Evolutionary conservation across 1,284 basidiomycete species (phyloP), one percentile per base, ranked within the genome.

Genomic region (Apiotrichum sp.): DNA sequence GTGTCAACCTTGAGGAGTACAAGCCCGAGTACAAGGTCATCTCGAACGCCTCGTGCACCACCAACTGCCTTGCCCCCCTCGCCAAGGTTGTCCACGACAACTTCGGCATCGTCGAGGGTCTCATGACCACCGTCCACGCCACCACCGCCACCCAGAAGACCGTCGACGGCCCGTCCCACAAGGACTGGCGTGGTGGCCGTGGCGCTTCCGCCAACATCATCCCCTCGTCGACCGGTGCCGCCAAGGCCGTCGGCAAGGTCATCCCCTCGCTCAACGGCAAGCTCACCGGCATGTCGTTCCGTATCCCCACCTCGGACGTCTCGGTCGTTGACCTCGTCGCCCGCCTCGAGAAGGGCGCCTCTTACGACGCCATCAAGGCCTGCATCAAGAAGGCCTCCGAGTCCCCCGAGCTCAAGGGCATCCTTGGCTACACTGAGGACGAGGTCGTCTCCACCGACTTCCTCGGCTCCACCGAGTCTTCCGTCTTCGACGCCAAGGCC

Each of bases 21-120:
- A 86, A 98, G 79, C 80, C 93, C 71, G 87, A 89, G 77, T 86
- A 92, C 83, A 83, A 84, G 64, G 89, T 97, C 76, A 86, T 98
- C 78, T 99, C 95, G 68, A 99, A 99, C 80, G 95, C 95, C 38
- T 98, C 93, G 45, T 99, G 95, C 86, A 99, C 95, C 53, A 99
- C 95, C 80, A 98, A 99, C 87, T 96, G 93, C 79, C 85, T 99
- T 62, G 96, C 96, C 39, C 93, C 96, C 63, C 86, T 99, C 62
- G 95, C 95, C 78, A 98, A 98, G 84, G 87, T 98, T 77, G 83
- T 99, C 81, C 74, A 99, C 80, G 96, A 98, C 86, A 93, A 75
- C 70, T 95, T 88, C 75, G 88, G 87, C 69, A 93, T 97, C 71
- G 81, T 89, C 63, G 93, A 97, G 81, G 93, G 89, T 77, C 83